Evolutionary conservation across 495 filamentous ascomycete species (phyloP), one percentile per base, ranked within the genome.

Genomic region (Letharia lupina): DNA sequence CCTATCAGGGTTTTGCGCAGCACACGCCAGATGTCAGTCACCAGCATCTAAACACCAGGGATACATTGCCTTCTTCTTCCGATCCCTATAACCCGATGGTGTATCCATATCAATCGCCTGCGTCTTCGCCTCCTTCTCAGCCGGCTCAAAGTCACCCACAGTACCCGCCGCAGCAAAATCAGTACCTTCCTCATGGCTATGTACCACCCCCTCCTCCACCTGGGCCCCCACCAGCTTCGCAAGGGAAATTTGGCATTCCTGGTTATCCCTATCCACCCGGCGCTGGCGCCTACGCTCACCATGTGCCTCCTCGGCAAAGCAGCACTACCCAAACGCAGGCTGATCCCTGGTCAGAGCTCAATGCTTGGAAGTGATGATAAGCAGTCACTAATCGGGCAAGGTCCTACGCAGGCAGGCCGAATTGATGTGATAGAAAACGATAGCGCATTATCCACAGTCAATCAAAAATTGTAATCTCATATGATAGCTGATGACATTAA

Each of bases 191-290:
- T 42, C 84, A 85, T 23, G 91, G 91, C 23, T 97, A 96, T 74
- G 84, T 96, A 47, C 93, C 93, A 1, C 93, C 93, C 1, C 93
- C 93, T 12, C 93, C 93, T 28, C 93, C 93, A 0, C 90, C 89
- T 4, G 89, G 88, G 16, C 91, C 90, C 12, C 88, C 90, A 45
- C 89, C 90, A 48, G 86, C 88, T 0, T 86, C 83, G 23, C 91
- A 91, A 69, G 86, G 87, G 60, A 86, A 81, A 16, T 81, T 84
- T 31, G 82, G 75, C n/a, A 73, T 79, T 18, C 69, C 77, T 52
- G 70, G 62, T 28, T 75, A 76, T 3, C 67, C 75, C n/a, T 84
- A 84, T 73, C 85, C 84, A 3, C 77, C 81, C 56, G 84, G 83
- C 9, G 83, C 84, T 12, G 82, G 83, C 18, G 85, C 84, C 4